phyloP scores from a whole-genome alignment of 768 basidiomycete genomes.

The Tulasnella calospora region DNA sequence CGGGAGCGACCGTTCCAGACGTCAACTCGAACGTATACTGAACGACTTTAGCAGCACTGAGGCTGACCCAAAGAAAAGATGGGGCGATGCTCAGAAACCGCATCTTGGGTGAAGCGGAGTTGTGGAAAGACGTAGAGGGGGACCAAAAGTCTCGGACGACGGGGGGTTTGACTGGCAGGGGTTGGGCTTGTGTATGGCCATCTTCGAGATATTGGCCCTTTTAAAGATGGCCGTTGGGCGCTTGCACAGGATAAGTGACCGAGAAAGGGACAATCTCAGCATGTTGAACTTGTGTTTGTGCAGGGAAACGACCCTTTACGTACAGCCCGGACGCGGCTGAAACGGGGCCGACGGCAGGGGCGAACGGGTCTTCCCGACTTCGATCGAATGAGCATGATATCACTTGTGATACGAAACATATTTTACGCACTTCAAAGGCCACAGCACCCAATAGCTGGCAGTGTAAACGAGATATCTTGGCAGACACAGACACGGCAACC shows the following conservation, averaged over 20 bases:
- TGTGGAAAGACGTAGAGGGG: background rate
- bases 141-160: background rate
- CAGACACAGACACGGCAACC: background rate
- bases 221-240: background rate
- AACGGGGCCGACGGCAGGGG: background rate
- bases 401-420: background rate
- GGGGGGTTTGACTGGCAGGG: background rate
- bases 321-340: background rate
- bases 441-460: background rate
- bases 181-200: background rate
- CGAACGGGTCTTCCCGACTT: background rate
- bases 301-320: background rate
- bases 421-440: background rate
- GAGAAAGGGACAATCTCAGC: background rate
- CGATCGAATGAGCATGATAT: background rate
- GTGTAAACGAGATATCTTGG: background rate
- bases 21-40: constrained; percentile 8
- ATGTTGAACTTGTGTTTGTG: background rate
- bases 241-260: background rate
- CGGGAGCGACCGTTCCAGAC: background rate
- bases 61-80: background rate
- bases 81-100: background rate
- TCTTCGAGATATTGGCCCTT: background rate
- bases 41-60: background rate
- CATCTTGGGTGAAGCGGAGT: background rate